These are phyloP conservation scores for Spinellus fusiger DNA, from an alignment of 192 early-diverging fungal genomes.

Conservation along the genomic window DNA sequence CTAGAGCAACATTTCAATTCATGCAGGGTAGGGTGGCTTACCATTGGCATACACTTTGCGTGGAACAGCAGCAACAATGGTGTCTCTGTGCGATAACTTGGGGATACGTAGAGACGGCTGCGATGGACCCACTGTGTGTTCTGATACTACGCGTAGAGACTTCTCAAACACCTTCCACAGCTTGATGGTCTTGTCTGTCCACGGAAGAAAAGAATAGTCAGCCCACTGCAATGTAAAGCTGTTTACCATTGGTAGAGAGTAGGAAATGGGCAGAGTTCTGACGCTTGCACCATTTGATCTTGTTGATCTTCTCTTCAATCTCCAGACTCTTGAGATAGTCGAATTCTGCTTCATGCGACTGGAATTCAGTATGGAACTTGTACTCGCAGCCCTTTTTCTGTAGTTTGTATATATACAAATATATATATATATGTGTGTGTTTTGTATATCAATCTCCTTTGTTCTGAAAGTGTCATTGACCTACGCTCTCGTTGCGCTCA, in stretches of 20 bases:
- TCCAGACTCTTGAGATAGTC: slow-evolving; percentile 99
- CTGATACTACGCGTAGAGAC: slow-evolving; percentile 89
- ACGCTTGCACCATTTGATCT: slow-evolving; percentile 96
- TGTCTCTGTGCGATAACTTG: slow-evolving; percentile 89
- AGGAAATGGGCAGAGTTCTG: slow-evolving; percentile 96
- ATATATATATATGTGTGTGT: no score
- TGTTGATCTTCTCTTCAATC: slow-evolving; percentile 99
- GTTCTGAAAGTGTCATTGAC: slow-evolving; percentile 14
- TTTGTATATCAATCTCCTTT: no score
- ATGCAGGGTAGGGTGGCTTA: background rate
- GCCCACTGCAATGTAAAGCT: background rate
- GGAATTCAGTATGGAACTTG: slow-evolving; percentile 99
- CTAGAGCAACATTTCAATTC: slow-evolving; percentile 29
- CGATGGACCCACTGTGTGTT: slow-evolving; percentile 66
- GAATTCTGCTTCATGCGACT: slow-evolving; percentile 99
- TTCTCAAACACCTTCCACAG: slow-evolving; percentile 99
- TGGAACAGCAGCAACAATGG: slow-evolving; percentile 91
- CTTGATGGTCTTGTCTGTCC: slow-evolving; percentile 85
- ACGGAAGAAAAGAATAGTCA: background rate
- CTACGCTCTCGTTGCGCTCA: slow-evolving; percentile 82
- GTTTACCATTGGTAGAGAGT: slow-evolving; percentile 89
- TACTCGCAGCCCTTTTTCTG: slow-evolving; percentile 99
- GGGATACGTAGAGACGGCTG: slow-evolving; percentile 60
- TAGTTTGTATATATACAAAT: slow-evolving; percentile 3
- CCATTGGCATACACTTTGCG: slow-evolving; percentile 91